A percentile compares a stretch with the other conserved stretches of the same genome.
phyloP scores from a whole-genome alignment of 164 flowering plant genomes.

The Vitis rupestris region DNA sequence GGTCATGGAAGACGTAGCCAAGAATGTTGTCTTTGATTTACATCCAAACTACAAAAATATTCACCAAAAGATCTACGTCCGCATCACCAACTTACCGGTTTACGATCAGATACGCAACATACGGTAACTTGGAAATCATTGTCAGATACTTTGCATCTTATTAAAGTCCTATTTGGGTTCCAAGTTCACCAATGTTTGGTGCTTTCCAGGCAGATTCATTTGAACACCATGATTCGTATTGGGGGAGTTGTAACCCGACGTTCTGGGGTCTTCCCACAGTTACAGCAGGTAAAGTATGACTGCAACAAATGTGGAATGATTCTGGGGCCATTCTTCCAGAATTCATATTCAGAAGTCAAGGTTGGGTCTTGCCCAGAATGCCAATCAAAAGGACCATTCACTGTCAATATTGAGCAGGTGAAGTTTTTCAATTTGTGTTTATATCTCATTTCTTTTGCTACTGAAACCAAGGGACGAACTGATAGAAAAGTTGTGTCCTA shows the following conservation, averaged over 20 bases:
- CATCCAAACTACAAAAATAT: conserved; percentile 88
- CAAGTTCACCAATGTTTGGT: neutral
- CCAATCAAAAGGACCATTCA: conserved; percentile 98
- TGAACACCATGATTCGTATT: conserved; percentile 97
- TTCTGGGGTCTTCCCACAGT: conserved; percentile 96
- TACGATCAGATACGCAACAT: conserved; percentile 97
- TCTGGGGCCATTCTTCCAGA: conserved; percentile 96
- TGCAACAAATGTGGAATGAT: conserved; percentile 68
- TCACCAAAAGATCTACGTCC: conserved; percentile 82
- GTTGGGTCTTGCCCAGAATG: conserved; percentile 99
- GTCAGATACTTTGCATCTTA: conserved; percentile 4
- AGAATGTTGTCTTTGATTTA: conserved; percentile 72
- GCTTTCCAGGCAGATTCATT: conserved; percentile 80
- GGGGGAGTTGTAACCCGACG: conserved; percentile 98
- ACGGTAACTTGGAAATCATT: conserved; percentile 38
- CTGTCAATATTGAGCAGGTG: conserved; percentile 95
- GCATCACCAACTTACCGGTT: conserved; percentile 86
- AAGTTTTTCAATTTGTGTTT: neutral
- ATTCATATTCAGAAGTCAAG: conserved; percentile 93
- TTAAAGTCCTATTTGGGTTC: no score
- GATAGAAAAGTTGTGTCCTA: no score
- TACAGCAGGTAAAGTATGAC: conserved; percentile 94
- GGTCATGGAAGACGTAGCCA: conserved; percentile 97
- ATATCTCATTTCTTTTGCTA: no score
- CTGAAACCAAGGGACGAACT: no score